Conservation (phyloP, 495 filamentous ascomycete genomes). For the Neurospora cerealis region DNA sequence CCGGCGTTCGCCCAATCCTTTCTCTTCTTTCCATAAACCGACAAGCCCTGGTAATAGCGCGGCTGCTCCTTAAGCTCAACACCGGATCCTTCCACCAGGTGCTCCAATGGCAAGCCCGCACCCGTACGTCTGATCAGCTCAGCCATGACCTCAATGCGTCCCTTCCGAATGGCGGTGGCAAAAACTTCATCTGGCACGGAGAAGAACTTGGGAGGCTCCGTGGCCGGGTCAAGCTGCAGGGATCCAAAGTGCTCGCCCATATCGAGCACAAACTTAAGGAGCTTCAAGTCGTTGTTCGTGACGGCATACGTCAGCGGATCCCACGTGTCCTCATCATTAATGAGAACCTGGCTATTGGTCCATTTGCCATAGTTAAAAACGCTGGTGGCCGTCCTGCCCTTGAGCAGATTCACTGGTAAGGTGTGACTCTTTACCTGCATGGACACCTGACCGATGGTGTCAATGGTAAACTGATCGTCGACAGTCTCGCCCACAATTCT, state of each 20-base stretch:
- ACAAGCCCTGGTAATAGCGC: conserved; percentile 60
- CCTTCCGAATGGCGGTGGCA: conserved; percentile 16
- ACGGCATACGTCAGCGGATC: conserved; percentile 26
- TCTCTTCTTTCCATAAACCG: conserved; percentile 60
- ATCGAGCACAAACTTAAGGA: conserved; percentile 30
- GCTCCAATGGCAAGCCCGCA: conserved; percentile 54
- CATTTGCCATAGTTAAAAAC: not conserved
- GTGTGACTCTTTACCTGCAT: conserved; percentile 51
- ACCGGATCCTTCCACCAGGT: conserved; percentile 49
- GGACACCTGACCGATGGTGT: conserved; percentile 55
- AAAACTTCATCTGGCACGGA: conserved; percentile 24
- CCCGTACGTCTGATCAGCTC: conserved; percentile 40
- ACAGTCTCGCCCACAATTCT: conserved; percentile 42
- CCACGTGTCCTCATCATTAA: conserved; percentile 6
- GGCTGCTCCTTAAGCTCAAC: conserved; percentile 49
- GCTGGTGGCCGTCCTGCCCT: conserved; percentile 5
- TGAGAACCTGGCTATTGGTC: conserved; percentile 3
- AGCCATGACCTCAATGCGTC: conserved; percentile 30
- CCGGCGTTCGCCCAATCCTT: conserved; percentile 49
- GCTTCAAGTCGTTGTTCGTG: conserved; percentile 18
- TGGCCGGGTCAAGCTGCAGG: conserved; percentile 14
- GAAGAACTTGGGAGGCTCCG: conserved; percentile 22
- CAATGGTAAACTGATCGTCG: conserved; percentile 56
- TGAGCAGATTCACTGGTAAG: conserved; percentile 38
- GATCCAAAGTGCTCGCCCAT: conserved; percentile 16